These are phyloP conservation scores for Silybum marianum DNA, from an alignment of 129 eudicot genomes.

Conservation along the genomic window DNA sequence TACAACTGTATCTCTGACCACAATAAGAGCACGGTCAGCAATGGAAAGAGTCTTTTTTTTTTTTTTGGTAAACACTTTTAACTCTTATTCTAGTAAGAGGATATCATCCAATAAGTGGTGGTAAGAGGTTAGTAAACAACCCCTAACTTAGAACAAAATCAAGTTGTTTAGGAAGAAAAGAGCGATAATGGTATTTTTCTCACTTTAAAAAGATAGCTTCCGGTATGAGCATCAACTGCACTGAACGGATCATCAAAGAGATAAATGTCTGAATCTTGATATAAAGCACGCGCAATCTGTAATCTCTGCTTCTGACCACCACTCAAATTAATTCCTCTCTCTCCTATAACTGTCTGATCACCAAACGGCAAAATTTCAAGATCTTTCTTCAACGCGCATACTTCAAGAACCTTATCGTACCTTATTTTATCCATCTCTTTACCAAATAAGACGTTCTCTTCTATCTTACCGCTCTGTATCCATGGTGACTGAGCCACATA, in stretches of 20 bases:
- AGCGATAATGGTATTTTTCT: conserved; percentile 8
- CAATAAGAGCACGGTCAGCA: no score
- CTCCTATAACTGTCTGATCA: conserved; percentile 89
- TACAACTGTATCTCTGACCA: no score
- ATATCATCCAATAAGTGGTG: no score
- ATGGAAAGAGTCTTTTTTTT: no score
- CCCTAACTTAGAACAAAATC: not conserved
- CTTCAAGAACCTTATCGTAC: conserved; percentile 76
- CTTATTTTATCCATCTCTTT: conserved; percentile 56
- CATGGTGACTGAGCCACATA: conserved; percentile 91
- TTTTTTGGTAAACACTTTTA: no score
- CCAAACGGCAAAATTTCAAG: conserved; percentile 79
- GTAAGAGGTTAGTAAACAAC: no score
- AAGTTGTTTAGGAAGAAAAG: not conserved
- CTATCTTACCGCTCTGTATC: conserved; percentile 94
- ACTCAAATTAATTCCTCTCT: conserved; percentile 93
- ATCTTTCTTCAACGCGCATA: conserved; percentile 84
- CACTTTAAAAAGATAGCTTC: conserved; percentile 83
- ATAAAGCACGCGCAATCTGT: conserved; percentile 92
- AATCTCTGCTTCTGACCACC: conserved; percentile 98
- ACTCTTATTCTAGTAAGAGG: no score
- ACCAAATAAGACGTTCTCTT: conserved; percentile 82
- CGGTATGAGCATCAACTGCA: conserved; percentile 97
- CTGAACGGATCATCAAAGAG: conserved; percentile 95
- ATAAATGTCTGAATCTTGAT: conserved; percentile 88